Evolutionary conservation across 2,329 filamentous ascomycete species (phyloP), one percentile per base, ranked within the genome.

Genomic region (Diaporthe sp.): DNA sequence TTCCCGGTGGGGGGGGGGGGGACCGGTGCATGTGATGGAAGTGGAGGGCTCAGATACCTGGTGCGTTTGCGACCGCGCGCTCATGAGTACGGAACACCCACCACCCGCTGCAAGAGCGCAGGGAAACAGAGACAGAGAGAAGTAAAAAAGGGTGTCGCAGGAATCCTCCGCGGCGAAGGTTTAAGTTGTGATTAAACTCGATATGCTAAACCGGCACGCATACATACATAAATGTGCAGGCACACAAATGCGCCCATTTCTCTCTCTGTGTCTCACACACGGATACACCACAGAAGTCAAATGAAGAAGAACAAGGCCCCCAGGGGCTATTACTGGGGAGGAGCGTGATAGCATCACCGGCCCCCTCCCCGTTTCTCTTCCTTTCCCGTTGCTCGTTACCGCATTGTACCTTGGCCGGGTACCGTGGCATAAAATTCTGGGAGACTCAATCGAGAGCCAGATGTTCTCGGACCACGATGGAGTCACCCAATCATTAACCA

Each of bases 151-250:
- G 25, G 19, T 31, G 46, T 70, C 49, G 65, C 49, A 70, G n/a
- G 49, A 70, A 55, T 70, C 49, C 34, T 70, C 65, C 65, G 34
- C 17, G n/a, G 9, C n/a, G 8, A 42, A 70, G 65, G 49, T 55
- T 55, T 37, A 39, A 68, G 15, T 51, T 53, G 46, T 68, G 46
- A 70, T 70, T 70, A 55, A 70, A 70, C 49, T 70, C 49, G 49
- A 55, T 55, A 55, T 70, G 65, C 65, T 55, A 42, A 68, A 68
- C 46, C 46, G 46, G 46, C 22, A 70, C 22, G 46, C 65, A 17
- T 37, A 37, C 25, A 53, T 34, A 13, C 44, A 51, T 46, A 19
- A 15, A 55, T 49, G 22, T 28, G 42, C 19, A 19, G 42, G 19
- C 10, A 15, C 44, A 34, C 61, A 37, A 58, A n/a, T 3, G 17